Conservation (phyloP, 768 basidiomycete genomes). For the Russula foetens region DNA sequence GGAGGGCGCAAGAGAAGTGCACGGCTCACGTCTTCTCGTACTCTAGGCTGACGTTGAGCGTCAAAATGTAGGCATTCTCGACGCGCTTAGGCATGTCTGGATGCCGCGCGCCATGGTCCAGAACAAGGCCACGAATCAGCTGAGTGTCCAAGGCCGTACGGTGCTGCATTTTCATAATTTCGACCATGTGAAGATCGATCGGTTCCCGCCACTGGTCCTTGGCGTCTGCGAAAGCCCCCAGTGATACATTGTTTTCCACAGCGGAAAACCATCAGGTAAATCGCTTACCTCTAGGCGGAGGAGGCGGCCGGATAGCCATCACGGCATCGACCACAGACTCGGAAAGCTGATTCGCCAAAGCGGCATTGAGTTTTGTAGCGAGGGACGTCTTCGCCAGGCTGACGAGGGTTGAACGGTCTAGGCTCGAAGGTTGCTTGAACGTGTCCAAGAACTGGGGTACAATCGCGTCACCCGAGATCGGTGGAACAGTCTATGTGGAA, state of each 20-base stretch:
- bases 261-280: conserved; percentile 16
- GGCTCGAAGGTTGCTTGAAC: conserved; percentile 69
- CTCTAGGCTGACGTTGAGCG: conserved; percentile 93
- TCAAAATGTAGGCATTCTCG: conserved; percentile 92
- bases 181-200: conserved; percentile 98
- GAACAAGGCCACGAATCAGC: conserved; percentile 87
- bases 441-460: conserved; percentile 75
- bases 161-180: conserved; percentile 99
- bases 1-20: background rate
- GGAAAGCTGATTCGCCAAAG: conserved; percentile 80
- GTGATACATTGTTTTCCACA: conserved; percentile 20
- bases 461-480: conserved; percentile 20
- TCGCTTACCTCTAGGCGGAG: conserved; percentile 47
- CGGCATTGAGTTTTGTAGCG: conserved; percentile 80
- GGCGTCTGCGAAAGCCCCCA: conserved; percentile 34
- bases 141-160: conserved; percentile 96
- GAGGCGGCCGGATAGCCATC: conserved; percentile 69
- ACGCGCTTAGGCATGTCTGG: conserved; percentile 99
- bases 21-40: conserved; percentile 95
- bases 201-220: conserved; percentile 73
- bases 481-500: conserved; percentile 21
- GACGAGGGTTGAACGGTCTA: conserved; percentile 88
- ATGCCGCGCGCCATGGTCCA: conserved; percentile 96
- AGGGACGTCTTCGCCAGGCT: conserved; percentile 94
- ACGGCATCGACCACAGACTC: conserved; percentile 96